Base-by-base conservation (phyloP, 441 rosid genomes). In the Jatropha podagrica region DNA sequence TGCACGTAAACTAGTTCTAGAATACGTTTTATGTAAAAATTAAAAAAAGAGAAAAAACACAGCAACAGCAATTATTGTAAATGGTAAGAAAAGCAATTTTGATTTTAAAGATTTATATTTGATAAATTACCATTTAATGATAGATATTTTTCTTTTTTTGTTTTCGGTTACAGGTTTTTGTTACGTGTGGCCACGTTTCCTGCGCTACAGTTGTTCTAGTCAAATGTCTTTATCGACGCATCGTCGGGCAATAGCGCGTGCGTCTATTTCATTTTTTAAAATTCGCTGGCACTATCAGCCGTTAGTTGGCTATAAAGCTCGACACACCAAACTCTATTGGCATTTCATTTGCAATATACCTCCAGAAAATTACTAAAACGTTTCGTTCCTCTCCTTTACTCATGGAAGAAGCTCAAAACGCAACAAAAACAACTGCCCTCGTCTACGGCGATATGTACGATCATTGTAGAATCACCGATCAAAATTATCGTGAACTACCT, bases 401-500 rank as follows among this genome's bases (percentile, higher is more conserved):
- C n/a, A 81, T 68, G 77, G 81, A 81, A 76, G 77, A 59, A 4
- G 3, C 38, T 55, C 51, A 20, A 44, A 59, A n/a, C 71, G 5
- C 73, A 0, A 40, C 76, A 11, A 26, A 44, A 13, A 15, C 74
- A 15, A 1, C 27, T 49, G 1, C 77, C 52, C 5, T 78, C 69
- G 0, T 20, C 78, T 8, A 61, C 51, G 69, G 55, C 51, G 44
- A 59, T n/a, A 26, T 51, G 46, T 65, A 54, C 55, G 70, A 26
- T 7, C 75, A 76, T 65, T 52, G n/a, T 4, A 65, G 61, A 3
- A 17, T 17, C 63, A 2, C 66, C 63, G 66, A 60, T 69, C 60
- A 9, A 15, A 49, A 44, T 38, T 48, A 27, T 42, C 52, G 78
- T 38, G 73, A 78, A 32, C 68, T 81, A 46, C 80, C 88, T 5